Base-by-base conservation (phyloP, 148 eudicot genomes). In the Rhododendron simsii region DNA sequence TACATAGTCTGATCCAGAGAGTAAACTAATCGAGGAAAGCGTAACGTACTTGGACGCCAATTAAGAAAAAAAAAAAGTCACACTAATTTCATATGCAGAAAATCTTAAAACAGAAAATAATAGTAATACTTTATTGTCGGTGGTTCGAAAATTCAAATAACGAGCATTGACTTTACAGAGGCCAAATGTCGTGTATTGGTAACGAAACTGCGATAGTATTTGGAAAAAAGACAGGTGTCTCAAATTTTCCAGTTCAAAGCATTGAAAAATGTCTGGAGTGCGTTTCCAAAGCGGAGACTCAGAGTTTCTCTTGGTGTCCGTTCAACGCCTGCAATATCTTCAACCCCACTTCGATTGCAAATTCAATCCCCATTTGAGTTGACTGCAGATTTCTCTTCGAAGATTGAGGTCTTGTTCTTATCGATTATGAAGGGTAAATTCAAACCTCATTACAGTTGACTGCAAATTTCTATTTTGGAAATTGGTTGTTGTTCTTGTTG, bases 191-290 rank as follows among this genome's bases (percentile, higher is more conserved):
- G 51, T 41, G 84, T 82, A 71, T 39, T 63, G 51, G 14, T 14
- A n/a, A 14, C 28, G 75, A 71, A 33, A 33, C 33, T 11, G 15
- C 33, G 14, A 30, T 26, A 12, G 37, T 63, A 28, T 28, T 33
- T 33, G 12, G 30, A 28, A 63, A 20, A 14, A 55, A 55, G 61
- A 7, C 39, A 26, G 33, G 18, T 44, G 23, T 10, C 74, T 3
- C 11, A n/a, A 55, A 28, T 9, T 26, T n/a, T 69, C 76, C 77
- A 44, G 35, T 83, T 83, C 85, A 67, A 83, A 65, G 74, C 37
- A 83, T 83, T 83, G 85, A 18, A 83, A 83, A 44, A 44, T 14
- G 28, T 63, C 76, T 15, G 79, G 41, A 47, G 61, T 28, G 78
- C 20, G 51, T n/a, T 33, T 15, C 4, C 39, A 13, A 26, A 63